Base-by-base conservation (phyloP, 306 rosid species). In the Cucurbita pepo region DNA sequence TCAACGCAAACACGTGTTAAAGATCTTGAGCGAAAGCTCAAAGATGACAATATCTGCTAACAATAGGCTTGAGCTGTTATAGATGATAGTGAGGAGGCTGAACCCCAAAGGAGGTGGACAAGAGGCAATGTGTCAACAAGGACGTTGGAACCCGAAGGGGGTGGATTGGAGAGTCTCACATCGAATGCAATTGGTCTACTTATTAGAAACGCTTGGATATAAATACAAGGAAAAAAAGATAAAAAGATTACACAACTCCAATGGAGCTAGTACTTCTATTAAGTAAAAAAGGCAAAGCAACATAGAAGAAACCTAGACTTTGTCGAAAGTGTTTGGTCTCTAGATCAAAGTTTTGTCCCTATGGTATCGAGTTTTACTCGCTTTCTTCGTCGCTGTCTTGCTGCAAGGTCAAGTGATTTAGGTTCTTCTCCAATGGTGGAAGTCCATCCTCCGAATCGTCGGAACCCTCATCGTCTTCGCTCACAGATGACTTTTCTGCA, bases 351-450 rank as follows among this genome's bases (percentile, higher is more conserved):
- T 15, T 40, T 11, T 64, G 71, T n/a, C n/a, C 19, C 16, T 18
- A 21, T 43, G 3, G 25, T 18, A n/a, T 64, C 34, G 3, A 65
- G 3, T 36, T 65, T 44, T 47, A 67, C 60, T n/a, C 83, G 30
- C 74, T 77, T 40, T 53, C 79, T 51, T 56, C 80, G 13, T 62
- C 77, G 5, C 63, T 71, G 34, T 50, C 10, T 53, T 19, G 6
- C 71, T 18, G 71, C 11, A 91, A 70, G 80, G 30, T 81, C 86
- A 87, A 82, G 82, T 84, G 98, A 79, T 94, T 94, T 88, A 85
- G 84, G 76, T 94, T 94, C 86, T 34, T 89, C 82, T 90, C 98
- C 30, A 90, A 88, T 22, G 98, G 97, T 6, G 98, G 96, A 80
- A 90, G 95, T 67, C 90, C 97, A 16, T 89, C 96, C 9, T 90